These are phyloP conservation scores for Trichoderma pleuroti DNA, from an alignment of 2,329 filamentous ascomycete species.

Conservation along the genomic window DNA sequence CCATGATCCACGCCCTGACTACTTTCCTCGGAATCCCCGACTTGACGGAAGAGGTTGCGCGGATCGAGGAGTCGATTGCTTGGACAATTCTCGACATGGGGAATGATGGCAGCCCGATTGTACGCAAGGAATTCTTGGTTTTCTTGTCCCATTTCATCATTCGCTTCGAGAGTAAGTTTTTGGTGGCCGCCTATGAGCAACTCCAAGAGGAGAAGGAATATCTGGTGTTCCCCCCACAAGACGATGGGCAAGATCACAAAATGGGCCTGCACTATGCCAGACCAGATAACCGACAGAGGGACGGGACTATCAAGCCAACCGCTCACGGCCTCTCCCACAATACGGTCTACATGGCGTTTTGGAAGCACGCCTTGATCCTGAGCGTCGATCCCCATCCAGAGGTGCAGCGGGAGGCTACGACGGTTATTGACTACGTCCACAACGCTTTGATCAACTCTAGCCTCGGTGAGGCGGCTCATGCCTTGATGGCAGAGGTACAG, in stretches of 20 bases:
- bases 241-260: conserved; percentile 56
- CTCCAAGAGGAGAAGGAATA: conserved; percentile 78
- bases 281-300: conserved; percentile 51
- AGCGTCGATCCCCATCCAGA: conserved; percentile 94
- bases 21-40: conserved; percentile 93
- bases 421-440: conserved; percentile 85
- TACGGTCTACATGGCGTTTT: conserved; percentile 87
- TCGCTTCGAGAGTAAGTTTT: conserved; percentile 86
- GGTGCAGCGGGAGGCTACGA: conserved; percentile 77
- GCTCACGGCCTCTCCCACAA: conserved; percentile 70
- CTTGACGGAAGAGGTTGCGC: conserved; percentile 82
- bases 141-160: conserved; percentile 91
- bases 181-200: conserved; percentile 89
- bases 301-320: conserved; percentile 55
- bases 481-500: conserved; percentile 70
- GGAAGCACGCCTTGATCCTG: conserved; percentile 88
- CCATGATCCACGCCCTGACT: conserved; percentile 89
- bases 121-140: conserved; percentile 86
- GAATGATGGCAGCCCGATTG: conserved; percentile 89
- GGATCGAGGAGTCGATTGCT: conserved; percentile 86
- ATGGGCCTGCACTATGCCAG: conserved; percentile 61
- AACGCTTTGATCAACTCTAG: conserved; percentile 73
- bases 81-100: conserved; percentile 88
- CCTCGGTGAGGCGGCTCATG: conserved; percentile 66
- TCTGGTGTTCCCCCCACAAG: conserved; percentile 51